A percentile compares a stretch with the other conserved stretches of the same genome.
phyloP scores from a whole-genome alignment of 352 stramenopile species.

The Globisporangium ultimum region DNA sequence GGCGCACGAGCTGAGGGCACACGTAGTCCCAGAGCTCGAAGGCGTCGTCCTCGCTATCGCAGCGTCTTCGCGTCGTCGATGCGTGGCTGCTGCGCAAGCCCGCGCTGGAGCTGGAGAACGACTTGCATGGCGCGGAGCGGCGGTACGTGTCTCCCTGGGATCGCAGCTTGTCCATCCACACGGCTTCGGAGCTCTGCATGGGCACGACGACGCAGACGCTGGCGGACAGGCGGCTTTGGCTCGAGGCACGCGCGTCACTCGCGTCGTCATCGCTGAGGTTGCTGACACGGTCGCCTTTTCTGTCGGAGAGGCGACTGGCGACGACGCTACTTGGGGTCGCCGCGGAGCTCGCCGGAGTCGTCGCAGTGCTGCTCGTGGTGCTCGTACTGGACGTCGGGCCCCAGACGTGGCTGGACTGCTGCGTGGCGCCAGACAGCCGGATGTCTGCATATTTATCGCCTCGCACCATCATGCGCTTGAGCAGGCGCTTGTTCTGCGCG shows the following conservation, averaged over 20 bases:
- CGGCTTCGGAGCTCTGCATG: slow-evolving; percentile 5
- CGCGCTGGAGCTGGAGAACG: neutral
- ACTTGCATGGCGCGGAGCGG: slow-evolving; percentile 4
- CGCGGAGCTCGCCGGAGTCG: neutral
- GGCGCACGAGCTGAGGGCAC: slow-evolving; percentile 38
- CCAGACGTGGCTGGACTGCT: neutral
- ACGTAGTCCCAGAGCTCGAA: slow-evolving; percentile 68
- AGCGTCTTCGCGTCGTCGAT: slow-evolving; percentile 1
- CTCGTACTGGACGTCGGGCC: neutral
- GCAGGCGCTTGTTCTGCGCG: slow-evolving; percentile 14
- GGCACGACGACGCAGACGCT: slow-evolving; percentile 15
- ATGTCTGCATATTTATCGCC: slow-evolving; percentile 16
- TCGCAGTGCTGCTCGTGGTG: neutral
- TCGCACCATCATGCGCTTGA: slow-evolving; percentile 15
- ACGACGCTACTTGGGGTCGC: neutral
- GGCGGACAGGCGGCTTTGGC: slow-evolving; percentile 10
- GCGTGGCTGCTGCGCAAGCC: neutral
- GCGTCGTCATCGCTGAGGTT: neutral
- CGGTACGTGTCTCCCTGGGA: slow-evolving; percentile 13
- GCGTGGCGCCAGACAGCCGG: slow-evolving; percentile 8
- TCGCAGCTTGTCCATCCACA: slow-evolving; percentile 18
- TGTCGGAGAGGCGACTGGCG: neutral
- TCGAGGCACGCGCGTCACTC: neutral
- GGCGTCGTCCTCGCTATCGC: slow-evolving; percentile 18
- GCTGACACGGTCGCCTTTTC: neutral